Evolutionary conservation across 73 alveolate genomes (phyloP).

Genomic region (Tetrahymena elliotti): DNA sequence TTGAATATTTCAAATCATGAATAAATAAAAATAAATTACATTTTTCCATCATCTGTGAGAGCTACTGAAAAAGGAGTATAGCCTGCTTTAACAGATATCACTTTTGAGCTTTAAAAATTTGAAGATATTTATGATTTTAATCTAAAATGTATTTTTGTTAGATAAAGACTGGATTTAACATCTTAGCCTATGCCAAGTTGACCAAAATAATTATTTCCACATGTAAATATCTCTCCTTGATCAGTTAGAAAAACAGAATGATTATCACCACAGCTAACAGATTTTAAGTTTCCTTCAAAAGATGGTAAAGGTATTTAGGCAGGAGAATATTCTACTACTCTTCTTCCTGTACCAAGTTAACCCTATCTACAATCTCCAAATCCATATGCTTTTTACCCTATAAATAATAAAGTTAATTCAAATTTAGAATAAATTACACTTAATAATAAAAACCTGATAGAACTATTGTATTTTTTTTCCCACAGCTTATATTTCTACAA

Average conservation of each 20-base stretch:
- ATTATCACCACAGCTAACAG: neutral
- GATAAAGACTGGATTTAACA: neutral
- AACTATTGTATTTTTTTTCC: neutral
- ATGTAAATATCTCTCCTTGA: neutral
- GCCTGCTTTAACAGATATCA: neutral
- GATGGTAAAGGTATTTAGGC: neutral
- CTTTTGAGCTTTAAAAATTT: neutral
- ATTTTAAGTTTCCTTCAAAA: neutral
- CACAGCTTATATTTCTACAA: neutral
- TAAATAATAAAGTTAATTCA: neutral
- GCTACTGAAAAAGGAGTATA: neutral
- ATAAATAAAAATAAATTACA: neutral
- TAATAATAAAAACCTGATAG: neutral
- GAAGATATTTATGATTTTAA: neutral
- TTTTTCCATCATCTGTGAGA: neutral
- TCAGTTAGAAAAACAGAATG: neutral
- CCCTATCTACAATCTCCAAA: neutral
- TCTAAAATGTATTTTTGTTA: neutral
- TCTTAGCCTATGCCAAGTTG: neutral
- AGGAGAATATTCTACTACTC: neutral
- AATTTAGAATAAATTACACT: neutral
- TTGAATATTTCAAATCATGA: too few relatives aligned
- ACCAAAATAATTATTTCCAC: neutral
- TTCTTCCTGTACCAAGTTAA: neutral
- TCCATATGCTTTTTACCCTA: neutral